These are phyloP conservation scores for Kewa caespitosa DNA, from an alignment of 179 eudicot genomes.

Conservation along the genomic window DNA sequence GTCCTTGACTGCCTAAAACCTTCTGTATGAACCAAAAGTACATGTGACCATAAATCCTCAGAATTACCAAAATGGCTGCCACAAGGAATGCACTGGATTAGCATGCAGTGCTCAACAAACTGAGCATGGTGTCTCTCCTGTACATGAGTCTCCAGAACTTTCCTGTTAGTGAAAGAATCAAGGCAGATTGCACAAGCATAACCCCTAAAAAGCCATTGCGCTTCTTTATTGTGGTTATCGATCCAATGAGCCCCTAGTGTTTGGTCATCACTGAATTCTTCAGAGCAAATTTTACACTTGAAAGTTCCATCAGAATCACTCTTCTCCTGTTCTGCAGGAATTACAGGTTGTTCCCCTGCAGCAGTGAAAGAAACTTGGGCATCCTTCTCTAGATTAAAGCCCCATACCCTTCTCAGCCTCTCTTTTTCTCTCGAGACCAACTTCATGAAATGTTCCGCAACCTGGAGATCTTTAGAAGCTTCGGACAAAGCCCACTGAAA, in stretches of 20 bases:
- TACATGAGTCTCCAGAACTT: conserved; percentile 85
- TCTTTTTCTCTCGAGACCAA: conserved; percentile 78
- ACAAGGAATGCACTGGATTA: conserved; percentile 89
- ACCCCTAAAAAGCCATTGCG: conserved; percentile 91
- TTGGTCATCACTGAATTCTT: conserved; percentile 56
- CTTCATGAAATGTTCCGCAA: conserved; percentile 57
- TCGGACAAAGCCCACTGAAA: conserved; percentile 90
- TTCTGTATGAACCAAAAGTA: conserved; percentile 65
- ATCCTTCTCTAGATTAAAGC: conserved; percentile 42
- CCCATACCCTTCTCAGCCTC: conserved; percentile 72
- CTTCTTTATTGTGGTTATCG: conserved; percentile 86
- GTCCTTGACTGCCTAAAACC: conserved; percentile 53
- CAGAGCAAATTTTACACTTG: conserved; percentile 77
- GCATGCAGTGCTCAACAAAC: conserved; percentile 90
- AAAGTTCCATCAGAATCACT: conserved; percentile 36
- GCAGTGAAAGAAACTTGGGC: conserved; percentile 34
- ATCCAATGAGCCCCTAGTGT: conserved; percentile 81
- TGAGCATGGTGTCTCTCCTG: conserved; percentile 87
- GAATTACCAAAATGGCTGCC: conserved; percentile 80
- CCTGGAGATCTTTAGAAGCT: conserved; percentile 74
- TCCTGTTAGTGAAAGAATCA: conserved; percentile 87
- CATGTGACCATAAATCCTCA: conserved; percentile 87
- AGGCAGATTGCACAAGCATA: conserved; percentile 95
- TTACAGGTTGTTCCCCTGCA: conserved; percentile 33
- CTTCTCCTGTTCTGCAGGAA: conserved; percentile 39